Percentiles rank a stretch among this genome's conserved stretches.
phyloP scores from a whole-genome alignment of 352 stramenopile species.

The Phytophthora podocarpi region DNA sequence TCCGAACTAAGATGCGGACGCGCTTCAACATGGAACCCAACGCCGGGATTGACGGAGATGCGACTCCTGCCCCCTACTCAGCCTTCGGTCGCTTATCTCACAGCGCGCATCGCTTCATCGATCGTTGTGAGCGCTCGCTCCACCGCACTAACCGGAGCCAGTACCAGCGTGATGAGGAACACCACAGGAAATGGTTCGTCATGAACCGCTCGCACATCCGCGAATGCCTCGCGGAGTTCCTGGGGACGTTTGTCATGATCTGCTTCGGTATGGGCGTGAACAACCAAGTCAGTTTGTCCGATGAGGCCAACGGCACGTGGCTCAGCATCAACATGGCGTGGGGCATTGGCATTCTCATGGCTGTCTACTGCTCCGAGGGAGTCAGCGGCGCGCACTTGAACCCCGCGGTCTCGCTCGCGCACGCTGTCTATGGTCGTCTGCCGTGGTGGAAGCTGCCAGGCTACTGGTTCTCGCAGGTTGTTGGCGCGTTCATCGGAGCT shows the following conservation, averaged over 20 bases:
- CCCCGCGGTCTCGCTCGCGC: conserved; percentile 13
- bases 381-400: conserved; percentile 24
- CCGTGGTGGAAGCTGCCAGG: conserved; percentile 28
- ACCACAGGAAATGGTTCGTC: conserved; percentile 26
- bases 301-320: conserved; percentile 24
- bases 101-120: conserved; percentile 15
- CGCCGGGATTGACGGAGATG: not conserved
- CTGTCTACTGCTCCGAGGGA: conserved; percentile 25
- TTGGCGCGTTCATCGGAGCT: conserved; percentile 15
- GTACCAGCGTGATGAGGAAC: conserved; percentile 11
- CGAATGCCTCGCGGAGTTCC: conserved; percentile 17
- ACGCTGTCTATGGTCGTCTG: conserved; percentile 16
- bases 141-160: conserved; percentile 31
- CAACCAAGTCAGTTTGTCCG: conserved; percentile 23
- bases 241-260: conserved; percentile 29
- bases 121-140: conserved; percentile 22
- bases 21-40: not conserved
- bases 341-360: conserved; percentile 25
- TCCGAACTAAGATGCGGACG: conserved; percentile 4
- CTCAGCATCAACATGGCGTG: conserved; percentile 28
- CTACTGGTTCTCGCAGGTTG: conserved; percentile 20
- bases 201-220: conserved; percentile 9
- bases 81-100: conserved; percentile 9
- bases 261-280: conserved; percentile 29
- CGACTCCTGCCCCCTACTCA: conserved; percentile 1